Percentiles rank a stretch among this genome's conserved stretches.
phyloP scores from a whole-genome alignment of 495 filamentous ascomycete genomes.

The Neurospora tetraspora region DNA sequence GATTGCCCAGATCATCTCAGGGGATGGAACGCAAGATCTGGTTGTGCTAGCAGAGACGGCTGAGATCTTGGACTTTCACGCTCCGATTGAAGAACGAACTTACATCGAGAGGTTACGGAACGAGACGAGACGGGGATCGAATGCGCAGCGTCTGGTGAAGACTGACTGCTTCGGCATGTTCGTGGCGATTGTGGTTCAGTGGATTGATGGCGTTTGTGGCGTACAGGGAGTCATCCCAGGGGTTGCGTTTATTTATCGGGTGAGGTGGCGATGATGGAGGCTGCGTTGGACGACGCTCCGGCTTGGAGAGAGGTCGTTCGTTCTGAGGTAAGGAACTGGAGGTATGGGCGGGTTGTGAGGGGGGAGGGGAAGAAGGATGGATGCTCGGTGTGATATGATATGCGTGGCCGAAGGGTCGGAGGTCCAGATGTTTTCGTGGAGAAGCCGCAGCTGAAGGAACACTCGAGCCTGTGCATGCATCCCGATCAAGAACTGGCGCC shows the following conservation, averaged over 20 bases:
- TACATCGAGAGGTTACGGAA: background rate
- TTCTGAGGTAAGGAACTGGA: background rate
- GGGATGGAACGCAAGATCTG: background rate
- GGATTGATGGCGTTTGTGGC: background rate
- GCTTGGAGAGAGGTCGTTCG: background rate
- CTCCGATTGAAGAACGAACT: background rate
- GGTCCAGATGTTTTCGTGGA: conserved; percentile 36
- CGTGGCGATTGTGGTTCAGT: background rate
- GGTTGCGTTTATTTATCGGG: background rate
- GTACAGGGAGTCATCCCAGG: background rate
- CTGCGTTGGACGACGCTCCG: background rate
- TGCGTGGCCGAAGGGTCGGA: background rate
- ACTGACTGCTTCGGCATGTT: background rate
- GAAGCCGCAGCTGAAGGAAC: conserved; percentile 45
- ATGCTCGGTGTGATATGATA: background rate
- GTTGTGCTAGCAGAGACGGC: background rate
- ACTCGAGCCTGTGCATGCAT: conserved; percentile 24
- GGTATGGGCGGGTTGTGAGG: background rate
- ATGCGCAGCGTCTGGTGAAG: background rate
- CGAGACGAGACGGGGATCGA: background rate
- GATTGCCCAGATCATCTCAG: background rate
- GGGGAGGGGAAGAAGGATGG: background rate
- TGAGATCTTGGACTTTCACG: background rate
- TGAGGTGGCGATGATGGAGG: background rate
- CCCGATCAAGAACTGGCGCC: conserved; percentile 26